Conservation (phyloP, 2,329 filamentous ascomycete genomes). For the Cryphonectria carpinicola region DNA sequence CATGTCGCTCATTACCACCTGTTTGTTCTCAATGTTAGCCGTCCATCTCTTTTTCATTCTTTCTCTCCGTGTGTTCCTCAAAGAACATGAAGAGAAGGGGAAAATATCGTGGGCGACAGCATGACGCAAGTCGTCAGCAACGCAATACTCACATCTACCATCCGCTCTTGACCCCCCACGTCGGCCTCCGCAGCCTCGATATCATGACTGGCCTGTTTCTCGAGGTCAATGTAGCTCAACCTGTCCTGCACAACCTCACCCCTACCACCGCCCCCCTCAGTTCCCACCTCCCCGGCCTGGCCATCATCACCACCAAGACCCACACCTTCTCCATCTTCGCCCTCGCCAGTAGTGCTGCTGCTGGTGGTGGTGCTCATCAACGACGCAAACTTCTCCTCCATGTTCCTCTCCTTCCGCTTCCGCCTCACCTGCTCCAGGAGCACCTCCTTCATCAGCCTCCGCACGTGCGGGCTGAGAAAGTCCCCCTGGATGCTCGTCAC, state of each 20-base stretch:
- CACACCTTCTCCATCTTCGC: constrained; percentile 25
- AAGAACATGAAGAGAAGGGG: background rate
- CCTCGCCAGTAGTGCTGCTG: constrained; percentile 3
- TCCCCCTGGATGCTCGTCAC: constrained; percentile 96
- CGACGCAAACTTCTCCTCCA: constrained; percentile 8
- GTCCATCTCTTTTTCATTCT: background rate
- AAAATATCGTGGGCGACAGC: background rate
- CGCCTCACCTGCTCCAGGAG: constrained; percentile 64
- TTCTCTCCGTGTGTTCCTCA: background rate
- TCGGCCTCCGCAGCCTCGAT: constrained; percentile 38
- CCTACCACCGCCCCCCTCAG: constrained; percentile 27
- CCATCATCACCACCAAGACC: constrained; percentile 31
- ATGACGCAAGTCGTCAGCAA: background rate
- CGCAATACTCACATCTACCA: constrained; percentile 69
- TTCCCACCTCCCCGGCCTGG: constrained; percentile 32
- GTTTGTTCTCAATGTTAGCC: constrained; percentile 3
- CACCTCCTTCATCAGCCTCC: constrained; percentile 75
- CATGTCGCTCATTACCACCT: constrained; percentile 97
- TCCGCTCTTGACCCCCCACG: constrained; percentile 52
- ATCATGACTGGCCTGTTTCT: constrained; percentile 46
- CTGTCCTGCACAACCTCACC: constrained; percentile 41
- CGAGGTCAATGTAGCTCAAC: constrained; percentile 69
- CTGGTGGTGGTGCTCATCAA: constrained; percentile 27
- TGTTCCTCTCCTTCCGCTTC: constrained; percentile 37
- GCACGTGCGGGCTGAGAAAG: constrained; percentile 78